These are phyloP conservation scores for Suillus occidentalis DNA, from an alignment of 768 basidiomycete species.

Conservation along the genomic window DNA sequence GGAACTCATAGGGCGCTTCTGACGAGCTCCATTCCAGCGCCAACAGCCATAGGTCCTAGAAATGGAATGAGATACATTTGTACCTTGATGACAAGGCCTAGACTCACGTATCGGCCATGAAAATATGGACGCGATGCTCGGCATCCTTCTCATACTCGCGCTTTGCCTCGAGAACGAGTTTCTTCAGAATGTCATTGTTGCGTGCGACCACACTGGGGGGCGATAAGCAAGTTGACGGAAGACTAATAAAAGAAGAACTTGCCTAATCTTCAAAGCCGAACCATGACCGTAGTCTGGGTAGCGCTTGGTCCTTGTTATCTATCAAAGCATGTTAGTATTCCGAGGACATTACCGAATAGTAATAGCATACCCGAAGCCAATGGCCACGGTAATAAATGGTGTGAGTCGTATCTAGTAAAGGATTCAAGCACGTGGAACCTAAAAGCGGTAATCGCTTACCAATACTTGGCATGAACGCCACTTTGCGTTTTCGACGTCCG, in stretches of 20 bases:
- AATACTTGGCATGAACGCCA: constrained; percentile 83
- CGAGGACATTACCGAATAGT: constrained; percentile 16
- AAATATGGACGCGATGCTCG: constrained; percentile 87
- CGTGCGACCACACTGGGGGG: constrained; percentile 75
- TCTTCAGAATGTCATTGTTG: constrained; percentile 85
- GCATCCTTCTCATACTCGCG: constrained; percentile 89
- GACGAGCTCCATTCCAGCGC: constrained; percentile 87
- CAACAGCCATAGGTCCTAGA: constrained; percentile 70
- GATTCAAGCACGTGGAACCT: constrained; percentile 14
- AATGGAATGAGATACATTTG: background rate
- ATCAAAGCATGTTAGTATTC: constrained; percentile 19
- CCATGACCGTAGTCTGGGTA: constrained; percentile 76
- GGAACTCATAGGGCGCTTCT: constrained; percentile 91
- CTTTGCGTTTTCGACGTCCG: constrained; percentile 73
- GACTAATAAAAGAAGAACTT: constrained; percentile 13
- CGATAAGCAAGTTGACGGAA: constrained; percentile 12
- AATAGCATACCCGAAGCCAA: constrained; percentile 68
- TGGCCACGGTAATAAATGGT: constrained; percentile 90
- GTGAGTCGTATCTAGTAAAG: constrained; percentile 70
- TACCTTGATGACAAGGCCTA: constrained; percentile 16
- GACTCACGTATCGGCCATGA: constrained; percentile 83
- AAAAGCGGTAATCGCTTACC: constrained; percentile 44
- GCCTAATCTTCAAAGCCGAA: constrained; percentile 80
- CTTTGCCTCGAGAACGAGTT: constrained; percentile 83
- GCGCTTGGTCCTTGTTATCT: constrained; percentile 82